Percentiles rank a stretch among this genome's conserved stretches.
These are phyloP conservation scores for Pleurotus ostreatus DNA, from an alignment of 768 basidiomycete genomes.

Conservation along the genomic window DNA sequence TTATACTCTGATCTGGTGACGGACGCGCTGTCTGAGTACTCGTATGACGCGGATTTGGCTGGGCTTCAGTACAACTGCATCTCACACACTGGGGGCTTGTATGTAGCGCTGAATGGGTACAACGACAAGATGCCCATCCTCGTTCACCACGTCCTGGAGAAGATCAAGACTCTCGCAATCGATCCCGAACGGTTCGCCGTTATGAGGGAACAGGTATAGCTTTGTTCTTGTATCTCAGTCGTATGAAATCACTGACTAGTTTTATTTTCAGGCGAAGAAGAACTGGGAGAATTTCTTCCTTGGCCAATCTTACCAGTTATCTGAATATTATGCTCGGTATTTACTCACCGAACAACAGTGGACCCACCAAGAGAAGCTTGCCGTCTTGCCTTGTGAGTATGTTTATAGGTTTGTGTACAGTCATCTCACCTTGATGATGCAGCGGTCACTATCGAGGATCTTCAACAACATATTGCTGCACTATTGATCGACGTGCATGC, in stretches of 20 bases:
- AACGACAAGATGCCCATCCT: constrained; percentile 87
- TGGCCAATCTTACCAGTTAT: constrained; percentile 75
- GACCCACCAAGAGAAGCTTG: constrained; percentile 73
- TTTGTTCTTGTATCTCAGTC: not conserved
- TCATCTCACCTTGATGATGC: not conserved
- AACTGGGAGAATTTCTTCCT: constrained; percentile 87
- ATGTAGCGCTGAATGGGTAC: constrained; percentile 73
- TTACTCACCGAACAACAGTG: constrained; percentile 69
- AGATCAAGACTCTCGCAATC: constrained; percentile 59
- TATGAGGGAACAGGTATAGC: constrained; percentile 75
- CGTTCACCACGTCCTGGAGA: constrained; percentile 65
- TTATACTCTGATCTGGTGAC: constrained; percentile 82
- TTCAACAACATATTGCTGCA: constrained; percentile 55
- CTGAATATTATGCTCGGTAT: constrained; percentile 73
- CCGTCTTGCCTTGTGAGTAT: constrained; percentile 66
- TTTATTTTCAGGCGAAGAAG: constrained; percentile 52
- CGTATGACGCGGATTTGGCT: constrained; percentile 91
- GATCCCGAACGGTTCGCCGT: constrained; percentile 71
- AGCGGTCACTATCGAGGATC: constrained; percentile 72
- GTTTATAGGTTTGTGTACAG: not conserved
- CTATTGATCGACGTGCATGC: constrained; percentile 65
- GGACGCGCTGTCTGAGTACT: constrained; percentile 85
- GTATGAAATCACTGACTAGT: not conserved
- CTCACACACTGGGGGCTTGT: constrained; percentile 61
- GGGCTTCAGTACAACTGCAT: constrained; percentile 74